Base-by-base conservation (phyloP, 768 basidiomycete species). In the Suillus bovinus region DNA sequence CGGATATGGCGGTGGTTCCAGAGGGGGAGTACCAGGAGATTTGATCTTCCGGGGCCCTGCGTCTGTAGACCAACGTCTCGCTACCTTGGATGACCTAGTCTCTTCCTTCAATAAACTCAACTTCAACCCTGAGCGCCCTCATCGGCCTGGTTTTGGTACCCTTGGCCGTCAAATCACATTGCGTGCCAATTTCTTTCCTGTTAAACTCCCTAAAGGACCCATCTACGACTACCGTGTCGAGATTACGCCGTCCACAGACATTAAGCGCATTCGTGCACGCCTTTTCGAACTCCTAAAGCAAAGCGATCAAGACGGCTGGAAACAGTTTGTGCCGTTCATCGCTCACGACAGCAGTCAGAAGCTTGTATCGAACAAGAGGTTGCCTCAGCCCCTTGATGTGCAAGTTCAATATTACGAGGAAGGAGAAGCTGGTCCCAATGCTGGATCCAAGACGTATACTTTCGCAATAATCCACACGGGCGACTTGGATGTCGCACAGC, bases 101-200 rank as follows among this genome's bases (percentile, higher is more conserved):
- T 59, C 65, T 9, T 65, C 69, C 0, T 72, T 80, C 55, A 71
- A 67, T 16, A 68, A 72, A 0, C 66, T 76, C 2, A 62, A 69
- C 0, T 46, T 80, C 46, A 69, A 71, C 24, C 61, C 79, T 11
- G 69, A 72, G 4, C 76, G 81, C 13, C 84, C 84, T 5, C 68
- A 72, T 17, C 80, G 83, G 5, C 82, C 83, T 9, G 76, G 74
- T 20, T 83, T 75, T 54, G 83, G 83, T 10, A 78, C 72, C 1
- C 64, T 67, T 7, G 83, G 84, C 9, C 72, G 58, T 5, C 4
- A 68, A 27, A 75, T 80, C 59, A 78, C 74, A 27, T 68, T 85
- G 9, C 79, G 84, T 1, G 70, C 82, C 42, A 84, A 84, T 62
- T 84, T 84, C 68, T 84, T 85, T 66, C 64, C 83, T 0, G 67